A percentile compares a stretch with the other conserved stretches of the same genome.
Evolutionary conservation across 768 basidiomycete genomes (phyloP).

Genomic region (Tulasnella sp.): DNA sequence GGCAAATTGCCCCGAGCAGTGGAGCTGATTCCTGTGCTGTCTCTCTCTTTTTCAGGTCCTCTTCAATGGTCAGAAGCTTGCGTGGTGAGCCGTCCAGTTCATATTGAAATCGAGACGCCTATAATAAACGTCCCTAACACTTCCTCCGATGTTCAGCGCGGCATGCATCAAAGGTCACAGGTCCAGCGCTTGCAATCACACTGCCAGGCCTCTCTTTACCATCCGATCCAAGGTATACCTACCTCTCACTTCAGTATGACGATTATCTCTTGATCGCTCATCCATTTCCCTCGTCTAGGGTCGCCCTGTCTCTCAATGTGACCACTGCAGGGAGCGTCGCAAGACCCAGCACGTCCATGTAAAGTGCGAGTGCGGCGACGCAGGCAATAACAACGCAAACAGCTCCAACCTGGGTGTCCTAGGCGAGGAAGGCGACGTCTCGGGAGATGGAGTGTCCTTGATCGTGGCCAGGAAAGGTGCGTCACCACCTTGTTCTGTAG

Average conservation of each 20-base stretch:
- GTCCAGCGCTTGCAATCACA: slow-evolving; percentile 78
- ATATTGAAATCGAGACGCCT: not conserved
- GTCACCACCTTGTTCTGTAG: not conserved
- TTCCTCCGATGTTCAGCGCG: slow-evolving; percentile 40
- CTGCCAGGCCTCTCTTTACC: slow-evolving; percentile 81
- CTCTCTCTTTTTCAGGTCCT: not conserved
- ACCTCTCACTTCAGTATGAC: not conserved
- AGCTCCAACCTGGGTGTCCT: not conserved
- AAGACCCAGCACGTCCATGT: slow-evolving; percentile 73
- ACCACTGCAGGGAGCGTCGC: slow-evolving; percentile 68
- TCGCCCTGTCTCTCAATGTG: slow-evolving; percentile 81
- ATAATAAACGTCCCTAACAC: not conserved
- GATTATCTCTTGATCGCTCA: not conserved
- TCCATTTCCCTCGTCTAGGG: slow-evolving; percentile 35
- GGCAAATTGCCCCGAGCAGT: too few relatives aligned
- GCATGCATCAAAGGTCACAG: slow-evolving; percentile 93
- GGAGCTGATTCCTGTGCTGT: not conserved
- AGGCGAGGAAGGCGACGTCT: not conserved
- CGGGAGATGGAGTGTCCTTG: not conserved
- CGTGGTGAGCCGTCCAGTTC: slow-evolving; percentile 3
- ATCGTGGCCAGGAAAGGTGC: slow-evolving; percentile 1
- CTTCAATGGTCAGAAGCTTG: not conserved
- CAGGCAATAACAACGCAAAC: too few relatives aligned
- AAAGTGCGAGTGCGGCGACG: slow-evolving; percentile 55
- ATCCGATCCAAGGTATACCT: slow-evolving; percentile 54